These are phyloP conservation scores for Globisporangium radiosum DNA, from an alignment of 352 stramenopile genomes.

Conservation along the genomic window DNA sequence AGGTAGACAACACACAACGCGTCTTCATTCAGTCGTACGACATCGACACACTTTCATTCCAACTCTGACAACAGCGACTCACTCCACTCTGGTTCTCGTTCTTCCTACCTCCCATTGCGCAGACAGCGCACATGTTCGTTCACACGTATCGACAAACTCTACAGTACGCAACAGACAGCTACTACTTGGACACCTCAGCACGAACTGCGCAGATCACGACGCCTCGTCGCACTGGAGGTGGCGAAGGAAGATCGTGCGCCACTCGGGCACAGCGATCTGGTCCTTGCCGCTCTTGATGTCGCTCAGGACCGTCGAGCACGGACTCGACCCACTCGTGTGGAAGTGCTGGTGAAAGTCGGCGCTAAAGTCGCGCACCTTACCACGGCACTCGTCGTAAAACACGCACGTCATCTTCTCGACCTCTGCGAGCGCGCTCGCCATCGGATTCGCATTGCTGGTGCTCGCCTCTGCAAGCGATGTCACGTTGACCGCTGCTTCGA, in stretches of 20 bases:
- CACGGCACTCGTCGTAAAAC: slow-evolving; percentile 82
- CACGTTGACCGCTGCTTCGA: slow-evolving; percentile 37
- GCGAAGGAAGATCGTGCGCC: slow-evolving; percentile 63
- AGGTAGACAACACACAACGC: no score
- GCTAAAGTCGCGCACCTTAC: slow-evolving; percentile 58
- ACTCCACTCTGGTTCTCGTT: no score
- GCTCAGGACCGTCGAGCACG: slow-evolving; percentile 55
- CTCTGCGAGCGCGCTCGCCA: slow-evolving; percentile 50
- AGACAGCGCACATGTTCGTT: no score
- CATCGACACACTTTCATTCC: no score
- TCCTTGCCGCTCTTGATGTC: slow-evolving; percentile 53
- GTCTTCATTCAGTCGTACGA: no score
- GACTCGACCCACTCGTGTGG: slow-evolving; percentile 40
- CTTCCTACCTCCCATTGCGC: no score
- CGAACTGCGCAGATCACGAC: neutral
- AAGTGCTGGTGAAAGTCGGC: slow-evolving; percentile 64
- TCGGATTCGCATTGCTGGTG: slow-evolving; percentile 16
- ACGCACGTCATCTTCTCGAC: slow-evolving; percentile 88
- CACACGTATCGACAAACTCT: no score
- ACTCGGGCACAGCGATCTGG: slow-evolving; percentile 57
- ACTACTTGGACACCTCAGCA: neutral
- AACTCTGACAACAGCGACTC: no score
- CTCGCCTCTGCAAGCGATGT: slow-evolving; percentile 27
- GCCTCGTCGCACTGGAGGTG: slow-evolving; percentile 43
- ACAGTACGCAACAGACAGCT: no score